A percentile compares a stretch with the other conserved stretches of the same genome.
Evolutionary conservation across 306 rosid species (phyloP).

Genomic region (Casuarina cunninghamiana): DNA sequence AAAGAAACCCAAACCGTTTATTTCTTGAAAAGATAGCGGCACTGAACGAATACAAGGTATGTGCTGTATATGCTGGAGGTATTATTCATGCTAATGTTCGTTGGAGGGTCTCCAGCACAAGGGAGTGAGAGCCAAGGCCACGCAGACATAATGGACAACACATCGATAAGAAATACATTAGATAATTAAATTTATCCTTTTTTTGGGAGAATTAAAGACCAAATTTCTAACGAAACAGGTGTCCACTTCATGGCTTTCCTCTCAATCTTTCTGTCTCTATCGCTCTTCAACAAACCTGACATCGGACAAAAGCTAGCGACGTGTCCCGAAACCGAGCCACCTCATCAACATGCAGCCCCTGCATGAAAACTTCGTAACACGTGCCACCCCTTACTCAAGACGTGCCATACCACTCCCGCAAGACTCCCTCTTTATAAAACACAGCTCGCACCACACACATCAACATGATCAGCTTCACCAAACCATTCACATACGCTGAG

Average conservation of each 20-base stretch:
- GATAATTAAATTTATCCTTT: no score
- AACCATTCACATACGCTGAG: not conserved
- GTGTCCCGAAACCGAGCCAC: slow-evolving; percentile 35
- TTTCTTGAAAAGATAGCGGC: no score
- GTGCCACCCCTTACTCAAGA: slow-evolving; percentile 36
- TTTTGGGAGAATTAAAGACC: no score
- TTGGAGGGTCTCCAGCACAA: no score
- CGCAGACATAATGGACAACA: no score
- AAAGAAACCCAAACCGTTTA: no score
- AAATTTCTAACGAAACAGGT: no score
- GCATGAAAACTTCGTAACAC: slow-evolving; percentile 62
- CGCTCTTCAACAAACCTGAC: not conserved
- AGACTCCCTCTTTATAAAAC: slow-evolving; percentile 23
- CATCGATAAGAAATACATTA: no score
- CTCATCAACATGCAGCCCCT: slow-evolving; percentile 47
- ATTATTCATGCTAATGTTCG: no score
- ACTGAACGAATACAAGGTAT: no score
- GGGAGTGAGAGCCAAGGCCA: no score
- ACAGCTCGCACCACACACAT: not conserved
- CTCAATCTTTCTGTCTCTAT: not conserved
- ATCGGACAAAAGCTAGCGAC: slow-evolving; percentile 15
- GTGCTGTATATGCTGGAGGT: no score
- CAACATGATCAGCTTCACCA: not conserved
- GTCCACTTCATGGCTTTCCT: not conserved
- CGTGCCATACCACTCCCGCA: slow-evolving; percentile 39